phyloP scores from a whole-genome alignment of 345 rosid genomes.

The Sapria himalayana region DNA sequence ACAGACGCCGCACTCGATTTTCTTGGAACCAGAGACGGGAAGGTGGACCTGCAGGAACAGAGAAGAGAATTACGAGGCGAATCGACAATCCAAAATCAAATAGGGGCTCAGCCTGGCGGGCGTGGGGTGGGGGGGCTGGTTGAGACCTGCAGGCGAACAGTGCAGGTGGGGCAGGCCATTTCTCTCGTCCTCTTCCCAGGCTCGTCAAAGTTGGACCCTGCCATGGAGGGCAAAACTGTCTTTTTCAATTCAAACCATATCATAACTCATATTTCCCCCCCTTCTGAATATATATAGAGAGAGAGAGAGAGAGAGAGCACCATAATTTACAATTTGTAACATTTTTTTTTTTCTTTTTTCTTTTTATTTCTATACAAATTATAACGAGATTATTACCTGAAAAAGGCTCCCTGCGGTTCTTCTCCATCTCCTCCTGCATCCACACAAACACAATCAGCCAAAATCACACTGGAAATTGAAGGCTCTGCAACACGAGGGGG shows the following conservation, averaged over 20 bases:
- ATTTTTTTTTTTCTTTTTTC: too few species aligned
- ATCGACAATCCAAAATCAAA: too few species aligned
- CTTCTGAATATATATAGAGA: too few species aligned
- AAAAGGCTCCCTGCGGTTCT: slow-evolving; percentile 43
- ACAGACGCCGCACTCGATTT: slow-evolving; percentile 97
- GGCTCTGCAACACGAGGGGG: background rate
- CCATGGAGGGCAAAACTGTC: too few species aligned
- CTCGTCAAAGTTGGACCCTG: slow-evolving; percentile 48
- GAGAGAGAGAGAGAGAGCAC: too few species aligned
- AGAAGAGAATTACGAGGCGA: background rate
- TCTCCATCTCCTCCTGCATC: slow-evolving; percentile 98
- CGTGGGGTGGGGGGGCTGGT: too few species aligned
- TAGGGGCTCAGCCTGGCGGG: too few species aligned
- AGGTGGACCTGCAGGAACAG: slow-evolving; percentile 64
- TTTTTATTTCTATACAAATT: too few species aligned
- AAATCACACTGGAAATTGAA: background rate
- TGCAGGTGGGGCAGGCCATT: slow-evolving; percentile 96
- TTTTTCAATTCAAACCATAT: slow-evolving; percentile 5
- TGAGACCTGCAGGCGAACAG: slow-evolving; percentile 85
- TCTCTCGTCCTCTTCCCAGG: slow-evolving; percentile 83
- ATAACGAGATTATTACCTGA: slow-evolving; percentile 36
- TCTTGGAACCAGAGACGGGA: slow-evolving; percentile 94
- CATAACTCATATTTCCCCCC: too few species aligned
- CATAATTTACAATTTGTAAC: too few species aligned
- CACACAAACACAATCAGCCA: slow-evolving; percentile 8